Base-by-base conservation (phyloP, 108 stramenopile genomes). In the Skeletonema costatum region DNA sequence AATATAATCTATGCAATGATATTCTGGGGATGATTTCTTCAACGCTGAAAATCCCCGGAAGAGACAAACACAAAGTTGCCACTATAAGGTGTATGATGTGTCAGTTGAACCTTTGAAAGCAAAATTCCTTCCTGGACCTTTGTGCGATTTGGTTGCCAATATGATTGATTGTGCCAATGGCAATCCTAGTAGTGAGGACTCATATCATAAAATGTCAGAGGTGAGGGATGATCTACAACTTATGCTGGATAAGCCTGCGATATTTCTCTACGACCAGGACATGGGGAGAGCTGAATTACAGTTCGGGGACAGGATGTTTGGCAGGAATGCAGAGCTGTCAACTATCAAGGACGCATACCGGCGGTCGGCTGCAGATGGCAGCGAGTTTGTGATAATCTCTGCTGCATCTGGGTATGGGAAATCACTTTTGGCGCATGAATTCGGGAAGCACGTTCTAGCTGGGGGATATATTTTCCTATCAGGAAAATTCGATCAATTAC, bases 81-180 rank as follows among this genome's bases (percentile, higher is more conserved):
- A 41, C 39, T 41, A 44, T 8, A 44, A 13, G 14, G 42, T 44
- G 13, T 44, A 16, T 44, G 30, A 50, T 2, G 33, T 50, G 32
- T 59, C 69, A 19, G 35, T 31, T 2, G 76, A 77, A 33, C 33
- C 31, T 0, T 50, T 77, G n/a, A 65, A 16, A 42, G 14, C 53
- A 50, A 51, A 64, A 25, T 63, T 69, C 35, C 38, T 77, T 13
- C 69, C 69, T 29, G 12, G 17, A 3, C 32, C 76, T 14, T 53
- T 77, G 16, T 77, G 76, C 32, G 51, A 77, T 32, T 70, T 77
- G 63, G 51, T 77, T 14, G 44, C 11, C 35, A 41, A 41, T 6
- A 41, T 41, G 39, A 41, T 41, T 41, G 39, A 11, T 41, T 41
- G 39, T 11, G 39, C 39, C 39, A 2, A 41, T 41, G 39, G 11